These are phyloP conservation scores for Diaporthe ilicicola DNA, from an alignment of 2,329 filamentous ascomycete species.

Conservation along the genomic window DNA sequence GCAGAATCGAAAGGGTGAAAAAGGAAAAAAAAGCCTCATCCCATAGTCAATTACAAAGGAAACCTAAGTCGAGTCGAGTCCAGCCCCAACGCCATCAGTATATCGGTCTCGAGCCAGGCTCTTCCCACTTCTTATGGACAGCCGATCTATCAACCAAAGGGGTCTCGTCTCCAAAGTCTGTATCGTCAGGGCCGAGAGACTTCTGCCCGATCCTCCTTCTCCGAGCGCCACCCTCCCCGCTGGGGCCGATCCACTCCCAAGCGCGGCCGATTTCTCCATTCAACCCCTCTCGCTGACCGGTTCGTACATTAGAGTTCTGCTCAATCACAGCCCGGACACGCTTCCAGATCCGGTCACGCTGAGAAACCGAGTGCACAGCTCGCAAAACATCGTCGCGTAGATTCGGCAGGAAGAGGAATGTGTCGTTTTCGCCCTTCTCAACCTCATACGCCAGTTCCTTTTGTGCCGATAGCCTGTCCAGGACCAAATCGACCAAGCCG, in stretches of 20 bases:
- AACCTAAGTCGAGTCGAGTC: not conserved
- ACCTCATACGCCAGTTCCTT: conserved; percentile 78
- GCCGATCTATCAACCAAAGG: conserved; percentile 41
- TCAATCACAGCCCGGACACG: conserved; percentile 87
- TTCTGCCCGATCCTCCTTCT: conserved; percentile 62
- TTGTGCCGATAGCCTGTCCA: conserved; percentile 84
- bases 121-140: conserved; percentile 50
- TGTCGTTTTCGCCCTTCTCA: conserved; percentile 76
- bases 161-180: conserved; percentile 33
- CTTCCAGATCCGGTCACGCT: conserved; percentile 85
- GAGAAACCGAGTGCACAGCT: conserved; percentile 77
- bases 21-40: conserved; percentile 35
- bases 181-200: conserved; percentile 53
- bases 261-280: conserved; percentile 72
- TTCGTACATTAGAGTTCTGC: conserved; percentile 90
- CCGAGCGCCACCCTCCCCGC: conserved; percentile 47
- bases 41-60: conserved; percentile 39
- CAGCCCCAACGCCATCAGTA: conserved; percentile 39
- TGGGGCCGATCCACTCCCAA: conserved; percentile 76
- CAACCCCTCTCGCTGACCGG: conserved; percentile 71
- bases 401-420: conserved; percentile 87
- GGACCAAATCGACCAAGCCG: conserved; percentile 81
- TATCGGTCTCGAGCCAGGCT: conserved; percentile 44
- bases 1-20: not conserved
- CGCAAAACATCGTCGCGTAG: conserved; percentile 90